Conservation (phyloP, 2,329 filamentous ascomycete species). For the Capronia epimyces region DNA sequence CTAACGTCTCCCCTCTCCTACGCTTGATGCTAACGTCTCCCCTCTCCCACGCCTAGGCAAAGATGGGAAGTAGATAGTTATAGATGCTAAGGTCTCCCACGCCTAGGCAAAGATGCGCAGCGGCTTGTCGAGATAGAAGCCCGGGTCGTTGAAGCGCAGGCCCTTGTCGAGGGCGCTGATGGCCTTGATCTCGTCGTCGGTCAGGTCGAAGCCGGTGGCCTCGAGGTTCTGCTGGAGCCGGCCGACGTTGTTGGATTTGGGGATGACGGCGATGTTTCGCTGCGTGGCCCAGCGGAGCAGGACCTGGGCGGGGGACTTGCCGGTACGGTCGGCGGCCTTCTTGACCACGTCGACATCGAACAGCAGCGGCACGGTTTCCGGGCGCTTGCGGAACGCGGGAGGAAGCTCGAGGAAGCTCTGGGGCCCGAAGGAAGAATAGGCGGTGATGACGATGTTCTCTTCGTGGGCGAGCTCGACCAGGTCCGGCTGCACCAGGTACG, state of each 20-base stretch:
- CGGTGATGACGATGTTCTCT: constrained; percentile 69
- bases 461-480: constrained; percentile 64
- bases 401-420: constrained; percentile 69
- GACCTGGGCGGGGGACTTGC: constrained; percentile 71
- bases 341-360: constrained; percentile 65
- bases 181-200: constrained; percentile 19
- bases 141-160: constrained; percentile 27
- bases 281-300: constrained; percentile 84
- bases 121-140: constrained; percentile 19
- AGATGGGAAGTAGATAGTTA: too few relatives aligned
- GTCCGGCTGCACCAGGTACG: constrained; percentile 71
- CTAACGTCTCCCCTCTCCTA: too few relatives aligned
- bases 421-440: constrained; percentile 79
- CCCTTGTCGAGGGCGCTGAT: constrained; percentile 22
- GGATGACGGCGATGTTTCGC: constrained; percentile 72
- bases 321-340: constrained; percentile 61
- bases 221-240: constrained; percentile 31
- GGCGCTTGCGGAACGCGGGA: constrained; percentile 51
- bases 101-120: constrained; percentile 21
- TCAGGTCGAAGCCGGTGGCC: constrained; percentile 18
- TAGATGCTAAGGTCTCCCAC: too few relatives aligned
- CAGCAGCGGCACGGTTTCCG: constrained; percentile 61
- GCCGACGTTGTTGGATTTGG: constrained; percentile 62
- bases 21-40: too few relatives aligned
- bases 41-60: too few relatives aligned